Conservation (phyloP, 768 basidiomycete genomes). For the Pisolithus tinctorius region DNA sequence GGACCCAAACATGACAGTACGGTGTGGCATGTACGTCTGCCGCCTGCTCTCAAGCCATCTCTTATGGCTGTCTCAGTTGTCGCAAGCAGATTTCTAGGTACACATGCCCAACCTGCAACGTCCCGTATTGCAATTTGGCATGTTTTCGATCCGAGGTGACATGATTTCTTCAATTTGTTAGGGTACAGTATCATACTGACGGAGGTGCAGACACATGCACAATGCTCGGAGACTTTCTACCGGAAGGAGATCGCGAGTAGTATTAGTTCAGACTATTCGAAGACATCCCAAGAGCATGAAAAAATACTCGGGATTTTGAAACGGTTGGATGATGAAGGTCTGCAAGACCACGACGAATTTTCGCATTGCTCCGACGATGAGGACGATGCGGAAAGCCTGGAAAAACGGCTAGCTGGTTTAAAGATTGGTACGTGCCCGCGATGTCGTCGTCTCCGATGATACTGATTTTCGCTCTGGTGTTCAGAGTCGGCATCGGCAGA, state of each 20-base stretch:
- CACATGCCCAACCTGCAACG: constrained; percentile 76
- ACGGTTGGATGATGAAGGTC: constrained; percentile 60
- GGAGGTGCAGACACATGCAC: constrained; percentile 44
- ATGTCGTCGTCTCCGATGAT: neutral
- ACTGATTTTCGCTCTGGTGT: neutral
- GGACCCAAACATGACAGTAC: constrained; percentile 5
- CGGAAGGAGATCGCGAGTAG: constrained; percentile 63
- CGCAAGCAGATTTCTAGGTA: constrained; percentile 71
- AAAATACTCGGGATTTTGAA: constrained; percentile 67
- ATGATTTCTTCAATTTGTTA: constrained; percentile 24
- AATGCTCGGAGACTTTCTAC: constrained; percentile 82
- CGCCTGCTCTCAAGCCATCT: neutral
- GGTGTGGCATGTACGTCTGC: constrained; percentile 41
- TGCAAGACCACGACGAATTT: constrained; percentile 30
- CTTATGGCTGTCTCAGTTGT: constrained; percentile 42
- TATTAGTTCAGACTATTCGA: constrained; percentile 50
- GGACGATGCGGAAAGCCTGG: constrained; percentile 39
- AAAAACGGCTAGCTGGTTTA: constrained; percentile 43
- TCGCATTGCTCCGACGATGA: constrained; percentile 31
- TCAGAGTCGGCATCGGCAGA: constrained; percentile 52
- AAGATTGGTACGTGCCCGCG: constrained; percentile 49
- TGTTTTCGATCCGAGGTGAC: constrained; percentile 67
- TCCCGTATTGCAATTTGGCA: constrained; percentile 69
- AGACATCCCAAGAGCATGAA: constrained; percentile 47
- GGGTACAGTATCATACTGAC: neutral